phyloP scores from a whole-genome alignment of 1,284 basidiomycete genomes.

The Albatrellus sp. region DNA sequence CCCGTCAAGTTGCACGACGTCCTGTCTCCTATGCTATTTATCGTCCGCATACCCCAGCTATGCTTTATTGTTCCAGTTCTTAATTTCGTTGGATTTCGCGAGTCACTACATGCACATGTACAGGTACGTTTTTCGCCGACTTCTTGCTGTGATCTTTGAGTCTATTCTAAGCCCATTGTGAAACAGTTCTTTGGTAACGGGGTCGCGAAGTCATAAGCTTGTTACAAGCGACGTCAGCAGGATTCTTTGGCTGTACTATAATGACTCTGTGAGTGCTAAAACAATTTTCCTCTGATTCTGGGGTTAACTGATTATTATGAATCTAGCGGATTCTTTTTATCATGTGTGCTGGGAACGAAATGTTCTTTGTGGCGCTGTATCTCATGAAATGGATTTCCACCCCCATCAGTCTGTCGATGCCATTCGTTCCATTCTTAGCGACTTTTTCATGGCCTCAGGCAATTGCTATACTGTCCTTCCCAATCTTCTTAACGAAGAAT shows the following conservation, averaged over 20 bases:
- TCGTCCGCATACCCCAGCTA: constrained; percentile 78
- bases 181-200: constrained; percentile 81
- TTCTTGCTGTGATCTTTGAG: neutral
- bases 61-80: constrained; percentile 83
- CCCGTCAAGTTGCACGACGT: constrained; percentile 82
- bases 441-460: constrained; percentile 73
- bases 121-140: constrained; percentile 43
- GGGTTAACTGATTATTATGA: neutral
- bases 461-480: constrained; percentile 55
- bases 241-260: constrained; percentile 92
- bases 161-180: constrained; percentile 1
- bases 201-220: constrained; percentile 85
- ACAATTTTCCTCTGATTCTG: constrained; percentile 1
- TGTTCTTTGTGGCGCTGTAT: constrained; percentile 95
- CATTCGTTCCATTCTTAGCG: constrained; percentile 15
- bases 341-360: constrained; percentile 94
- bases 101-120: constrained; percentile 99
- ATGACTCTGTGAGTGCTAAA: constrained; percentile 62
- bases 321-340: constrained; percentile 74
- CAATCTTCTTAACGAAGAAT: constrained; percentile 80
- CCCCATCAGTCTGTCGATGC: constrained; percentile 36
- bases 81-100: constrained; percentile 95
- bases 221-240: constrained; percentile 87
- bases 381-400: constrained; percentile 79
- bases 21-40: constrained; percentile 90